Evolutionary conservation across 2,329 filamentous ascomycete species (phyloP), one percentile per base, ranked within the genome.

Genomic region (Ophiostoma quercus): DNA sequence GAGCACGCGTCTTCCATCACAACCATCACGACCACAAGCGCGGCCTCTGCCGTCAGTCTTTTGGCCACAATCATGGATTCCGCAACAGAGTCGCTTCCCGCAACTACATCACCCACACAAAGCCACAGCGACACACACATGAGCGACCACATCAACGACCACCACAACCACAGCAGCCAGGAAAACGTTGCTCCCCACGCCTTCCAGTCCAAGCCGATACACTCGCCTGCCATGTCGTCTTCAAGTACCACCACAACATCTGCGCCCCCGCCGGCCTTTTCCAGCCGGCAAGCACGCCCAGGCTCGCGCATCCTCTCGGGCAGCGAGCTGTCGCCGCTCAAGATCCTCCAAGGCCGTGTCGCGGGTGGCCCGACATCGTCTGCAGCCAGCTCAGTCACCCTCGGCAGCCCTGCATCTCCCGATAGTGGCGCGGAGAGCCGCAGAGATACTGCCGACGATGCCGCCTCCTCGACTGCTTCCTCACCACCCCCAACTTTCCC

Each of bases 271-370:
- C 8, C 54, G 19, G 51, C 67, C 43, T 29, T 43, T 11, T n/a
- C 78, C 5, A 47, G 34, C 29, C 43, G 68, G 65, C 63, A 57
- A 22, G 39, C 34, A 16, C 47, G 72, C 25, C 67, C 70, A 12
- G 65, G 67, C 34, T 86, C 84, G 29, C 83, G 85, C 72, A 83
- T 88, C 73, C 78, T 87, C 68, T 86, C 85, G 43, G 85, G 85
- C 70, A 82, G 79, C 70, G 85, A 85, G 74, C 82, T 87, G 41
- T 86, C 85, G 67, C 85, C 85, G 54, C 80, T 88, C 47, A 86
- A 85, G 78, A 85, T 88, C 67, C 79, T 88, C 47, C 76, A 80
- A 67, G 72, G 68, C 25, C 71, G 69, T 22, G 73, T 71, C 1
- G 43, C 39, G 2, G 41, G 43, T 7, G 57, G 68, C 14, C 51